Evolutionary conservation across 1,284 basidiomycete genomes (phyloP).

Genomic region (Agroathelia rolfsii): DNA sequence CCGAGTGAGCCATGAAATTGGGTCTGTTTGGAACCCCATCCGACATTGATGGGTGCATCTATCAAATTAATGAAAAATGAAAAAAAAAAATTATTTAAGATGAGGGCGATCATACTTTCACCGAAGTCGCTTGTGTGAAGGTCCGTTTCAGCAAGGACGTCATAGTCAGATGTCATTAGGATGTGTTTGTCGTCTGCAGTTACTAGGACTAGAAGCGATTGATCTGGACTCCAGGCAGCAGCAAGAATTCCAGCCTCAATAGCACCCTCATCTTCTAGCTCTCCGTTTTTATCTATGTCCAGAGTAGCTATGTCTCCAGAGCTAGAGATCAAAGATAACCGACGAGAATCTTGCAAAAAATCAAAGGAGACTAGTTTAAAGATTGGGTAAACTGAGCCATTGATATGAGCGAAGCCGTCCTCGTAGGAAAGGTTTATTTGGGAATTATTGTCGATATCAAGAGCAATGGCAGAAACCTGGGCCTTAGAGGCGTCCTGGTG

Average conservation of each 20-base stretch:
- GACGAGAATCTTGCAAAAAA: too few relatives aligned
- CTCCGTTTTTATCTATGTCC: too few relatives aligned
- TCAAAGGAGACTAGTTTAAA: too few relatives aligned
- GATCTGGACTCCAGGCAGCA: constrained; percentile 87
- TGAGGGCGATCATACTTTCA: constrained; percentile 42
- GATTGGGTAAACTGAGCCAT: too few relatives aligned
- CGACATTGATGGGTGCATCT: constrained; percentile 91
- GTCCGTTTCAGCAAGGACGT: constrained; percentile 74
- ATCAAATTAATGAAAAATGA: constrained; percentile 10
- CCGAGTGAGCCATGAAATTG: constrained; percentile 97
- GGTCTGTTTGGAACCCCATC: constrained; percentile 96
- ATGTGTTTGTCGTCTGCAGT: constrained; percentile 78
- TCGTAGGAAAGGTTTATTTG: too few relatives aligned
- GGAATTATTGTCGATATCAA: too few relatives aligned
- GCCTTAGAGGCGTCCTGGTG: too few relatives aligned
- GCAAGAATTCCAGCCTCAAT: constrained; percentile 79
- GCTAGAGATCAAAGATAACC: too few relatives aligned
- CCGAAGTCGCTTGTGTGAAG: constrained; percentile 76
- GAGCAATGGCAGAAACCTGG: too few relatives aligned
- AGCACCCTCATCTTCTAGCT: constrained; percentile 76
- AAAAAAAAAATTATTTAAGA: constrained; percentile 5
- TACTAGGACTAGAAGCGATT: constrained; percentile 71
- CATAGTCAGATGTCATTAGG: constrained; percentile 84
- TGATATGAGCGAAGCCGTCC: too few relatives aligned
- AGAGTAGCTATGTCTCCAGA: too few relatives aligned